Percentiles rank a stretch among this genome's conserved stretches.
phyloP scores from a whole-genome alignment of 805 yeast genomes.

The Sugiyamaella americana region DNA sequence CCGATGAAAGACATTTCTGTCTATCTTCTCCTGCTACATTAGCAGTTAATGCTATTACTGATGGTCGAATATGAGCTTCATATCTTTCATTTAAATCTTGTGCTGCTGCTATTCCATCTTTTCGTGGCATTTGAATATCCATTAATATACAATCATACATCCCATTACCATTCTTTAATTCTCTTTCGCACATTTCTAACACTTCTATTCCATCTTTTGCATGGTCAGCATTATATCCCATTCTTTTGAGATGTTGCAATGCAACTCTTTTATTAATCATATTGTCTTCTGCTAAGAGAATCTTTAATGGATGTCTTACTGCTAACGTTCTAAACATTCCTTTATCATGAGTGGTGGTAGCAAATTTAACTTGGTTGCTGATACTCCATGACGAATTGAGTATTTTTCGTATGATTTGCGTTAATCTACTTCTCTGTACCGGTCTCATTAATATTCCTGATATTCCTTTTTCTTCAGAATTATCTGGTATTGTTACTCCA shows the following conservation, averaged over 20 bases:
- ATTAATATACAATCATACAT: constrained; percentile 47
- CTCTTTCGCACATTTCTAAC: constrained; percentile 31
- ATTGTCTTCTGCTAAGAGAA: constrained; percentile 50
- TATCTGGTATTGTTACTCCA: constrained; percentile 23
- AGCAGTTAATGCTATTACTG: constrained; percentile 44
- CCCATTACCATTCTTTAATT: constrained; percentile 29
- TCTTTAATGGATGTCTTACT: constrained; percentile 38
- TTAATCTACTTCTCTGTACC: constrained; percentile 20
- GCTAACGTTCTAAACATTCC: constrained; percentile 22
- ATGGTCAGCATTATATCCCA: constrained; percentile 48
- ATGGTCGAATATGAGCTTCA: constrained; percentile 31
- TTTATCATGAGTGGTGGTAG: constrained; percentile 19
- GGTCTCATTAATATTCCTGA: constrained; percentile 23
- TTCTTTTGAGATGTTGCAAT: constrained; percentile 40
- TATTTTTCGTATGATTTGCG: constrained; percentile 20
- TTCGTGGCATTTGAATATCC: constrained; percentile 53
- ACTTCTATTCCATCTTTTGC: constrained; percentile 48
- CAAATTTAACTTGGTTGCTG: constrained; percentile 15
- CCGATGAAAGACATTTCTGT: constrained; percentile 41
- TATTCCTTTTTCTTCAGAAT: constrained; percentile 20
- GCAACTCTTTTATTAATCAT: constrained; percentile 47
- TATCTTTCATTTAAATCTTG: constrained; percentile 35
- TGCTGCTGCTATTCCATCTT: constrained; percentile 48
- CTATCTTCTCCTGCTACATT: constrained; percentile 52
- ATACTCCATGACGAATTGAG: constrained; percentile 15